Base-by-base conservation (phyloP, 352 stramenopile species). In the Phytophthora pini region DNA sequence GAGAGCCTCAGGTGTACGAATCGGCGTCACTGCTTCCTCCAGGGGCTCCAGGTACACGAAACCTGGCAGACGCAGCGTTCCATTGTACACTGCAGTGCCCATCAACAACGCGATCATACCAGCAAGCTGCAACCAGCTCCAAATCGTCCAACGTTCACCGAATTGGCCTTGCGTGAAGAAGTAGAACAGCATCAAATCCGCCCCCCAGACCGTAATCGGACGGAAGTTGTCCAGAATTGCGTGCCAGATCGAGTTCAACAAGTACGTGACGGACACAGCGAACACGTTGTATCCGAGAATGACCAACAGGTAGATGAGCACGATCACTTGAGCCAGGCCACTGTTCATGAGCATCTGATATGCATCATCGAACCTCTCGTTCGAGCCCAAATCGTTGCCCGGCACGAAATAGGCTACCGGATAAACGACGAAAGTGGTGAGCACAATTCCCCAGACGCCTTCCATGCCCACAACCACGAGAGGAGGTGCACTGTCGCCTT, bases 181-280 rank as follows among this genome's bases (percentile, higher is more conserved):
- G 81, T 99, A 99, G 69, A 97, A 99, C 26, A 99, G 97, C 56
- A 98, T 70, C 22, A 99, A 78, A 79, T 99, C 97, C 12, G 84
- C 92, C 17, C 74, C 84, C 96, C 97, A 99, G 11, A 99, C 95
- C 9, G 94, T 98, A 64, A 99, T 98, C 9, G 96, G 95, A 34
- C 95, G 86, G 78, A 99, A 99, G 70, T 99, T 99, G 84, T 99
- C 96, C 11, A 99, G 76, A 72, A 99, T 99, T 29, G 96, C 97
- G 81, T 99, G 96, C 96, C 96, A 99, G 47, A 99, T 97, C 40
- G 91, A 97, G 79, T 98, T 98, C 32, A 99, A 75, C 58, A 98
- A 77, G 58, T 97, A 98, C 39, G 96, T 99, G 8, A 99, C 95
- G 48, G 98, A 94, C 13, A 99, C 95, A 11, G 95, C 95, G 67